Conservation (phyloP, 306 rosid species). For the Cyamopsis tetragonoloba region DNA sequence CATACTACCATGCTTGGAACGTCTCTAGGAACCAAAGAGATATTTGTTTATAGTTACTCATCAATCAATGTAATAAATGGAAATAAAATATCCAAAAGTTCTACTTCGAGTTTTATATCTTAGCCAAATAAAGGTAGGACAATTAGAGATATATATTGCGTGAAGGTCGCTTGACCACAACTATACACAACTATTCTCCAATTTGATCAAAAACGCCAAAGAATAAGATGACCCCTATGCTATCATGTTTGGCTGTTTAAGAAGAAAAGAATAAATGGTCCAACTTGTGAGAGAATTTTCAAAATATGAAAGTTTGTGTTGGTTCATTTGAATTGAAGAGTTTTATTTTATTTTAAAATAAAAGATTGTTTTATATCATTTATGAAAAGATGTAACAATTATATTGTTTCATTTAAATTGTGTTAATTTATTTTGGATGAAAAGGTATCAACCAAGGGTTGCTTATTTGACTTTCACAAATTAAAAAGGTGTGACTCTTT, state of each 20-base stretch:
- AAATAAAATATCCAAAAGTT: background rate
- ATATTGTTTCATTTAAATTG: too few relatives aligned
- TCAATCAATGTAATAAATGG: background rate
- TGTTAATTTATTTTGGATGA: too few relatives aligned
- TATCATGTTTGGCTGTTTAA: conserved; percentile 11
- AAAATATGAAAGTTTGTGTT: too few relatives aligned
- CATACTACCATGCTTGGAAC: background rate
- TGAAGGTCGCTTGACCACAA: conserved; percentile 2
- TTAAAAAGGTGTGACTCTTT: too few relatives aligned
- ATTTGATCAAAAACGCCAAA: background rate
- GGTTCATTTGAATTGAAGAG: too few relatives aligned
- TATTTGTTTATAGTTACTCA: background rate
- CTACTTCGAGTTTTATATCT: background rate
- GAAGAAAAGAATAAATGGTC: conserved; percentile 22
- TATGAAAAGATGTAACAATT: too few relatives aligned
- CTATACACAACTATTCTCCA: background rate
- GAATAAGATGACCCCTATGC: background rate
- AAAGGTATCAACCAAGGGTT: too few relatives aligned
- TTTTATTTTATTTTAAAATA: too few relatives aligned
- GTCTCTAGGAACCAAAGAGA: background rate
- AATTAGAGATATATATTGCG: background rate
- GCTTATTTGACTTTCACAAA: too few relatives aligned
- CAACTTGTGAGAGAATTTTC: too few relatives aligned
- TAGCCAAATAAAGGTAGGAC: background rate
- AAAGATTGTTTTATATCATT: too few relatives aligned